Base-by-base conservation (phyloP, 108 stramenopile genomes). In the Epipyxis sp. region DNA sequence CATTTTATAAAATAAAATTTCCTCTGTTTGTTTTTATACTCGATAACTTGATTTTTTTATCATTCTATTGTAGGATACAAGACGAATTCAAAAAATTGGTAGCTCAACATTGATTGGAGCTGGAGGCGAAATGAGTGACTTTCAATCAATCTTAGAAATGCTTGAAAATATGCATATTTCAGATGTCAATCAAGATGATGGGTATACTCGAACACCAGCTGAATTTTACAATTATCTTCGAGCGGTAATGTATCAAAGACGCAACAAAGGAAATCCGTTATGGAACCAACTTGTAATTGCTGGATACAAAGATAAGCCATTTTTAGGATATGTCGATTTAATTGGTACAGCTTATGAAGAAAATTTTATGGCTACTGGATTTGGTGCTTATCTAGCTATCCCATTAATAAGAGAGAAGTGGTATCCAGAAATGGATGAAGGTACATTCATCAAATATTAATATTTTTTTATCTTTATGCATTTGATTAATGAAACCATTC, bases 231-330 rank as follows among this genome's bases (percentile, higher is more conserved):
- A 89, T 50, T 94, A 95, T 76, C 69, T 98, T 29, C 83, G 97
- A 1, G 92, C 95, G 40, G 92, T 98, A 61, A 89, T 98, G 91
- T 98, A 98, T 91, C 89, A 94, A 74, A 86, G 92, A 42, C 87
- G 93, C 32, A 92, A 91, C 78, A 94, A 95, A 77, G 90, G 95
- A 86, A 95, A 99, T 86, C 98, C 98, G n/a, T 87, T 93, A 58
- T 99, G 98, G 98, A 99, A 97, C 85, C 90, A 94, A 77, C 71
- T 99, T 20, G 87, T 97, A 29, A 90, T 97, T 40, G 96, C 93
- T 0, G 96, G 96, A 27, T 89, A 74, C 45, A 16, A 77, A 59
- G 79, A 90, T 30, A 67, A 85, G 29, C 82, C 93, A 29, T 95
- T 97, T 80, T 91, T 99, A 76, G 98, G 98, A 1, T 86, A 85